These are phyloP conservation scores for Boeremia lycopersici DNA, from an alignment of 2,329 filamentous ascomycete genomes.

Conservation along the genomic window DNA sequence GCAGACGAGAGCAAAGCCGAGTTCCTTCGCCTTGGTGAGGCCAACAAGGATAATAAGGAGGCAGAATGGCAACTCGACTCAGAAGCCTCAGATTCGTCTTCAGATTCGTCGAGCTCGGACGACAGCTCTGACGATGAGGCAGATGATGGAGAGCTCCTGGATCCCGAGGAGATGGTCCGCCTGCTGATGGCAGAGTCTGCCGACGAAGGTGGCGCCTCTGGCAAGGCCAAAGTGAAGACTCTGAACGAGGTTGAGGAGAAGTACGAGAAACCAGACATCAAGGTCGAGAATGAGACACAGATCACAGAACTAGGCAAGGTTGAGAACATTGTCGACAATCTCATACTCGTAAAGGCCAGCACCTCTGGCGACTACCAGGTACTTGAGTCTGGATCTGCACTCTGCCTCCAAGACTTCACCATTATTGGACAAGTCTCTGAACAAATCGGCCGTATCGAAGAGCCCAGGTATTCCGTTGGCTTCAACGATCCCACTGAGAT, in stretches of 20 bases:
- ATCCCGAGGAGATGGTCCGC: conserved; percentile 80
- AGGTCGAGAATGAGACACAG: conserved; percentile 76
- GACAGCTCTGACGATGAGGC: conserved; percentile 63
- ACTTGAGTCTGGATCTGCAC: conserved; percentile 79
- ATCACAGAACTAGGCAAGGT: conserved; percentile 77
- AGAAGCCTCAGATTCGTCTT: conserved; percentile 64
- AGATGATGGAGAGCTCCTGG: conserved; percentile 69
- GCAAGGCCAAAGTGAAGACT: conserved; percentile 69
- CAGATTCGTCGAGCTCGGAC: conserved; percentile 56
- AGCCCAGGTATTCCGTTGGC: conserved; percentile 83
- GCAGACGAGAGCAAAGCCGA: conserved; percentile 44
- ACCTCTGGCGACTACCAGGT: conserved; percentile 83
- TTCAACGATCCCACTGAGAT: conserved; percentile 75
- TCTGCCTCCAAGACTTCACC: conserved; percentile 76
- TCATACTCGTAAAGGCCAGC: conserved; percentile 77
- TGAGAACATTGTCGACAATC: conserved; percentile 78
- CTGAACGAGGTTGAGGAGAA: conserved; percentile 74
- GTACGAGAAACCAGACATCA: conserved; percentile 72
- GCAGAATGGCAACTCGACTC: conserved; percentile 81
- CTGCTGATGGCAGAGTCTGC: conserved; percentile 85
- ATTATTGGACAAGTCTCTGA: conserved; percentile 85
- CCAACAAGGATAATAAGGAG: conserved; percentile 57
- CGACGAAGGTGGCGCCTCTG: conserved; percentile 76
- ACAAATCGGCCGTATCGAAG: conserved; percentile 81
- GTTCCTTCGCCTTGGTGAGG: conserved; percentile 53